These are phyloP conservation scores for Basidiobolus meristosporus DNA, from an alignment of 371 early-diverging fungal species.

Conservation along the genomic window DNA sequence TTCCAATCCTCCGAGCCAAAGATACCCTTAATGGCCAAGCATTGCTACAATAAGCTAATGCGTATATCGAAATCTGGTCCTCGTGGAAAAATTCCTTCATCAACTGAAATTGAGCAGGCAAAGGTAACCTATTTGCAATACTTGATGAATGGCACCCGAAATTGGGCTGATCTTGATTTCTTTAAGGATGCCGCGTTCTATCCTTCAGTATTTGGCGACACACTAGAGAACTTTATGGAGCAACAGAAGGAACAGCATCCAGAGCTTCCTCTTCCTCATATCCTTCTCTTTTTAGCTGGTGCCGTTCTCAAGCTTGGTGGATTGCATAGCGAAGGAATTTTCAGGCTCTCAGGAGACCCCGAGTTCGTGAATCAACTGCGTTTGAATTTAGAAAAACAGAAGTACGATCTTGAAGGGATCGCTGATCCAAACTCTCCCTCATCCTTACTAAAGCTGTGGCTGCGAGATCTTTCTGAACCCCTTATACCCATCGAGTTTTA, in stretches of 20 bases:
- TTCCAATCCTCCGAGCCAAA: constrained; percentile 19
- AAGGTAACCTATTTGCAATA: no score
- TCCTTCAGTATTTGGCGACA: constrained; percentile 82
- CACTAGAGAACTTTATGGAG: constrained; percentile 65
- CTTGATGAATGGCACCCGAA: no score
- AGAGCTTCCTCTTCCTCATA: constrained; percentile 39
- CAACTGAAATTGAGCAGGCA: constrained; percentile 62
- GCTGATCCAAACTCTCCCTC: constrained; percentile 82
- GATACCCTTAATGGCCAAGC: background rate
- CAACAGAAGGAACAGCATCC: constrained; percentile 18
- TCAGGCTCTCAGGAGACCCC: constrained; percentile 90
- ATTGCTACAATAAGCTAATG: constrained; percentile 21
- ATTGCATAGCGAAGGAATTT: constrained; percentile 73
- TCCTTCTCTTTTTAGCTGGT: constrained; percentile 68
- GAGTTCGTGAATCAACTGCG: constrained; percentile 65
- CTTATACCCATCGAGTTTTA: constrained; percentile 70
- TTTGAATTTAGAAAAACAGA: constrained; percentile 4
- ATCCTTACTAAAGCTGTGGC: constrained; percentile 79
- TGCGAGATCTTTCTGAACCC: constrained; percentile 82
- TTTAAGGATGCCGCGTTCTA: constrained; percentile 80
- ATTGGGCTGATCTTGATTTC: no score
- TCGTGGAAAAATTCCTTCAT: constrained; percentile 49
- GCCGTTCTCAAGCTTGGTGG: constrained; percentile 60
- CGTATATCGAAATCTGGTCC: constrained; percentile 62
- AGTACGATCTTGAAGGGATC: constrained; percentile 40